A percentile compares a stretch with the other conserved stretches of the same genome.
Conservation (phyloP, 495 filamentous ascomycete species). For the Recurvomyces mirabilis region DNA sequence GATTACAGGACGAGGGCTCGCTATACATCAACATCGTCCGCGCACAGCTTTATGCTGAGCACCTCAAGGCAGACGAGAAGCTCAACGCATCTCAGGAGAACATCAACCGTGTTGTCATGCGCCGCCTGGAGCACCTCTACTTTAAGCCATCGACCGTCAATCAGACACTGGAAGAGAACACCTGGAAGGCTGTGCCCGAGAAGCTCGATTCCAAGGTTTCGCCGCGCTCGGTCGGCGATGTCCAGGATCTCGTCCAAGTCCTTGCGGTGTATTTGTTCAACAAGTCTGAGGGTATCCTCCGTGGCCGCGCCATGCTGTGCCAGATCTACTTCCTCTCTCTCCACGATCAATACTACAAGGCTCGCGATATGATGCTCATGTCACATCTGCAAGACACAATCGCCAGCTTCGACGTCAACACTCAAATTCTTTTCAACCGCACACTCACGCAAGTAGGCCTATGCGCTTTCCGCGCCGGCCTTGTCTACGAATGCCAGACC, state of each 20-base stretch:
- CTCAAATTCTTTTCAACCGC: constrained; percentile 97
- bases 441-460: constrained; percentile 96
- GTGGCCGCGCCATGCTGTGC: constrained; percentile 92
- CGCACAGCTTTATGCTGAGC: constrained; percentile 76
- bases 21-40: constrained; percentile 87
- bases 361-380: constrained; percentile 98
- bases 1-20: constrained; percentile 79
- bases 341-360: constrained; percentile 93
- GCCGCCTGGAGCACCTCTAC: constrained; percentile 91
- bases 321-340: constrained; percentile 97
- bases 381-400: constrained; percentile 98
- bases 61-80: constrained; percentile 54
- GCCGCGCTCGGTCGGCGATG: constrained; percentile 53
- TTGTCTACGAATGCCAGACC: constrained; percentile 94
- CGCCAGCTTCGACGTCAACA: constrained; percentile 84
- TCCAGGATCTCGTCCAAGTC: constrained; percentile 64
- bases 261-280: constrained; percentile 91
- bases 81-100: constrained; percentile 68
- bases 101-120: constrained; percentile 83
- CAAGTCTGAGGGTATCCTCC: constrained; percentile 87
- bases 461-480: constrained; percentile 91
- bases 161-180: constrained; percentile 79
- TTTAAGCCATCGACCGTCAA: constrained; percentile 97
- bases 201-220: constrained; percentile 69
- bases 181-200: constrained; percentile 72